Conservation (phyloP, 2,329 filamentous ascomycete genomes). For the Beauveria varroae region DNA sequence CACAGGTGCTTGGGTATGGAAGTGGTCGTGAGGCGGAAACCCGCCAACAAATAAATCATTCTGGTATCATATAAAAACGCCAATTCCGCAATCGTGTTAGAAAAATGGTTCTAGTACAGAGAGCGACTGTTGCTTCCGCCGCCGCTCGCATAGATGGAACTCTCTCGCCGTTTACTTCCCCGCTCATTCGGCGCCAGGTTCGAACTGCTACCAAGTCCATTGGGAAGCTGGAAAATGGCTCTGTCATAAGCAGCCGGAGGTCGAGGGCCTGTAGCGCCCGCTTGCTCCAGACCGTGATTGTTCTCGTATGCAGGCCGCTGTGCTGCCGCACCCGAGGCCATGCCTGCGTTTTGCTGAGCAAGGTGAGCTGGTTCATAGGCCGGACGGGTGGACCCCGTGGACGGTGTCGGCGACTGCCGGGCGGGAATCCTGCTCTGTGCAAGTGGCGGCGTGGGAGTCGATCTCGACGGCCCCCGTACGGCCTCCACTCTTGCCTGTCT, state of each 20-base stretch:
- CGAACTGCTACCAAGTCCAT: slow-evolving; percentile 15
- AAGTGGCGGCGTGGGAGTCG: slow-evolving; percentile 46
- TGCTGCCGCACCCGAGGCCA: slow-evolving; percentile 22
- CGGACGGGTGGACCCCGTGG: slow-evolving; percentile 20
- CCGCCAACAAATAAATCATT: background rate
- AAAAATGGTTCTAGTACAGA: background rate
- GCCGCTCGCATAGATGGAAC: slow-evolving; percentile 48
- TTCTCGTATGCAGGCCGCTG: slow-evolving; percentile 39
- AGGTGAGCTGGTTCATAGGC: slow-evolving; percentile 39
- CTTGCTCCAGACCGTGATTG: slow-evolving; percentile 24
- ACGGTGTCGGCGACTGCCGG: slow-evolving; percentile 38
- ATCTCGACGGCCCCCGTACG: slow-evolving; percentile 23
- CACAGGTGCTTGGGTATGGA: background rate
- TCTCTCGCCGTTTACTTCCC: slow-evolving; percentile 46
- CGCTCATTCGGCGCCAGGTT: slow-evolving; percentile 24
- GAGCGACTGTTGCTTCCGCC: background rate
- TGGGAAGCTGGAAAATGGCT: slow-evolving; percentile 24
- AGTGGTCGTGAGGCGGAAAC: background rate
- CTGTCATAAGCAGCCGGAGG: slow-evolving; percentile 30
- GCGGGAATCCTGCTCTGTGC: slow-evolving; percentile 23
- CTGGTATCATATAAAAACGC: slow-evolving; percentile 8
- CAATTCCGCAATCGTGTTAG: background rate
- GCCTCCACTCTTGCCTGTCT: slow-evolving; percentile 29
- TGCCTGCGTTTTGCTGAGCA: slow-evolving; percentile 23
- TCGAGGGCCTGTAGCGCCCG: slow-evolving; percentile 12